phyloP scores from a whole-genome alignment of 768 basidiomycete species.

The Chalciporus pseudorubinellus region DNA sequence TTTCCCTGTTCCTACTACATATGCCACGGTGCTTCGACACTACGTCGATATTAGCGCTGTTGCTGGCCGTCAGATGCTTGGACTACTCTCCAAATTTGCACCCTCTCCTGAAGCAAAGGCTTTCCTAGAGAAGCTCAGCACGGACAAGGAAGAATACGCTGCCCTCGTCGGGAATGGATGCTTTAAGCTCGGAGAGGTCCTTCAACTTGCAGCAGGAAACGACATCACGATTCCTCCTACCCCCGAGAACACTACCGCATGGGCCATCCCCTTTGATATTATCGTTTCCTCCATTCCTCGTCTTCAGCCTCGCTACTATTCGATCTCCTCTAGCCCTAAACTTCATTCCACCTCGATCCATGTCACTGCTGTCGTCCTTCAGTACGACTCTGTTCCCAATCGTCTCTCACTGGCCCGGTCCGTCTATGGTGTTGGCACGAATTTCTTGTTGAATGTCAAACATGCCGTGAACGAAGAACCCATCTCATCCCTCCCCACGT shows the following conservation, averaged over 20 bases:
- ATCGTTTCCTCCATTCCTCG: conserved; percentile 92
- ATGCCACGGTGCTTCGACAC: conserved; percentile 88
- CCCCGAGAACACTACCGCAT: conserved; percentile 73
- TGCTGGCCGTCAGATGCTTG: conserved; percentile 91
- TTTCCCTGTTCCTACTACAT: conserved; percentile 97
- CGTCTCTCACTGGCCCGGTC: conserved; percentile 55
- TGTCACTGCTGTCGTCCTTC: conserved; percentile 92
- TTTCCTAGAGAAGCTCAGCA: conserved; percentile 71
- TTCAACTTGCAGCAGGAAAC: conserved; percentile 87
- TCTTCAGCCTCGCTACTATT: conserved; percentile 96
- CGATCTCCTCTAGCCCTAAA: conserved; percentile 97
- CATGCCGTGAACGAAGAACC: conserved; percentile 62
- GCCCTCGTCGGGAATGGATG: conserved; percentile 74
- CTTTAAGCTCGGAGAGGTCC: conserved; percentile 89
- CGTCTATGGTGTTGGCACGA: conserved; percentile 90
- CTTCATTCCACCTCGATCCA: conserved; percentile 87
- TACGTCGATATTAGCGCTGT: conserved; percentile 97
- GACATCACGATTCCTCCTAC: conserved; percentile 56
- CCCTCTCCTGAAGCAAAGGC: conserved; percentile 76
- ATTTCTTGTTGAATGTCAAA: conserved; percentile 93
- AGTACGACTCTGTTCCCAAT: conserved; percentile 71
- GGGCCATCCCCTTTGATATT: conserved; percentile 96
- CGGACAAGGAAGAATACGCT: conserved; percentile 86
- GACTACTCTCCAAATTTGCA: conserved; percentile 82
- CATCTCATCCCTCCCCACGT: conserved; percentile 57